A percentile compares a stretch with the other conserved stretches of the same genome.
Conservation (phyloP, 2,329 filamentous ascomycete genomes). For the Phyllosticta citrichinensis region DNA sequence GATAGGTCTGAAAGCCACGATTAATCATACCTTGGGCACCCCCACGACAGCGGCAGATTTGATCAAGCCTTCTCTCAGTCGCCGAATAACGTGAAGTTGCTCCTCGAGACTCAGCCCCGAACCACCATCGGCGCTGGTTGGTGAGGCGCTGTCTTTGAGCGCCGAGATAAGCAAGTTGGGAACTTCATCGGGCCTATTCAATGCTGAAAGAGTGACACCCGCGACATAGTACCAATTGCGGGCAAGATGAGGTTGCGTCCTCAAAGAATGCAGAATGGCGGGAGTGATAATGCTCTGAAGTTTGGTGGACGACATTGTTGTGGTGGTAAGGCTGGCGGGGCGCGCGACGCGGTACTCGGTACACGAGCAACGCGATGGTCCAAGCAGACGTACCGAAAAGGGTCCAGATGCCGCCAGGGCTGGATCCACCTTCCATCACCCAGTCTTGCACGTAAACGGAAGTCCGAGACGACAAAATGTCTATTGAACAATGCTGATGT, state of each 20-base stretch:
- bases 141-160: constrained; percentile 20
- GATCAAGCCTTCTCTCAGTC: constrained; percentile 41
- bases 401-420: not conserved
- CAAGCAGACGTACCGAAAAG: not conserved
- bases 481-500: not conserved
- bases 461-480: not conserved
- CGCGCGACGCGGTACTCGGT: not conserved
- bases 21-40: constrained; percentile 37
- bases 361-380: not conserved
- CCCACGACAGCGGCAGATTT: constrained; percentile 41
- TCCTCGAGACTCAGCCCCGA: constrained; percentile 28
- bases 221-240: constrained; percentile 42
- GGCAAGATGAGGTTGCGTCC: constrained; percentile 34
- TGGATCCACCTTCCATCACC: not conserved
- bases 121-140: not conserved
- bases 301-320: constrained; percentile 7
- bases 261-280: constrained; percentile 32
- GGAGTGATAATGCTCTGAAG: constrained; percentile 31
- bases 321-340: not conserved
- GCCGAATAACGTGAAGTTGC: constrained; percentile 35
- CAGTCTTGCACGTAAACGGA: not conserved
- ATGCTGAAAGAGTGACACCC: constrained; percentile 35
- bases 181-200: constrained; percentile 43
- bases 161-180: constrained; percentile 35
- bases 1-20: constrained; percentile 1